These are phyloP conservation scores for Cytospora piceicola DNA, from an alignment of 2,329 filamentous ascomycete species.

Conservation along the genomic window DNA sequence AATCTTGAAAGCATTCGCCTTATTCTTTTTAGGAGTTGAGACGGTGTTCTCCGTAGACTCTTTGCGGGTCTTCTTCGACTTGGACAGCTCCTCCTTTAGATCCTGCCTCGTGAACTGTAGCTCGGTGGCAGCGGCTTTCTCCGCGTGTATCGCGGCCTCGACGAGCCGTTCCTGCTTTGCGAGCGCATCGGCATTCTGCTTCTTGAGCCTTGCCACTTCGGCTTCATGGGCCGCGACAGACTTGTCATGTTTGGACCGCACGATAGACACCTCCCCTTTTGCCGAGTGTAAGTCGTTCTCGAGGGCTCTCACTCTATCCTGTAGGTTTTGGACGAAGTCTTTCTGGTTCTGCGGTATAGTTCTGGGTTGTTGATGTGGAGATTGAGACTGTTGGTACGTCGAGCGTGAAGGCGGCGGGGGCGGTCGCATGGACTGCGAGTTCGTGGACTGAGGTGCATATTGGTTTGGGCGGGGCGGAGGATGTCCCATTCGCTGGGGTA, in stretches of 20 bases:
- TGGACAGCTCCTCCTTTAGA: slow-evolving; percentile 61
- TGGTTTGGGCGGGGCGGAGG: slow-evolving; percentile 33
- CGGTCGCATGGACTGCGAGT: slow-evolving; percentile 33
- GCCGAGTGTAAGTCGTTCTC: slow-evolving; percentile 64
- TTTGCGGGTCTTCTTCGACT: slow-evolving; percentile 48
- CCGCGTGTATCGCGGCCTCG: slow-evolving; percentile 66
- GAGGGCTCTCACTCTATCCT: slow-evolving; percentile 57
- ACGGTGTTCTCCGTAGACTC: slow-evolving; percentile 45
- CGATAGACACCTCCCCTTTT: slow-evolving; percentile 73
- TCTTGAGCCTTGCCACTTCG: slow-evolving; percentile 64
- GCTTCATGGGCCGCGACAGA: slow-evolving; percentile 64
- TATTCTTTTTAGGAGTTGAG: slow-evolving; percentile 66
- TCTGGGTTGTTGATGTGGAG: slow-evolving; percentile 16
- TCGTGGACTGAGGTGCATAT: slow-evolving; percentile 26
- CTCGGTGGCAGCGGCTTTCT: slow-evolving; percentile 69
- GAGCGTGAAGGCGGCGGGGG: slow-evolving; percentile 36
- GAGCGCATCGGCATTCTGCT: slow-evolving; percentile 65
- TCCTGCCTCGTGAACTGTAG: slow-evolving; percentile 75
- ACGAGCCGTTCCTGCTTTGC: slow-evolving; percentile 66
- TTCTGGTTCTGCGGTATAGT: slow-evolving; percentile 36
- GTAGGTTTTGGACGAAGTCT: slow-evolving; percentile 50
- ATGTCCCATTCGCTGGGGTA: slow-evolving; percentile 49
- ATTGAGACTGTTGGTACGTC: slow-evolving; percentile 40
- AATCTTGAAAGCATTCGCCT: slow-evolving; percentile 53
- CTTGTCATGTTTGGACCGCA: slow-evolving; percentile 72